Conservation (phyloP, 1,284 basidiomycete genomes). For the Trametes pubescens region DNA sequence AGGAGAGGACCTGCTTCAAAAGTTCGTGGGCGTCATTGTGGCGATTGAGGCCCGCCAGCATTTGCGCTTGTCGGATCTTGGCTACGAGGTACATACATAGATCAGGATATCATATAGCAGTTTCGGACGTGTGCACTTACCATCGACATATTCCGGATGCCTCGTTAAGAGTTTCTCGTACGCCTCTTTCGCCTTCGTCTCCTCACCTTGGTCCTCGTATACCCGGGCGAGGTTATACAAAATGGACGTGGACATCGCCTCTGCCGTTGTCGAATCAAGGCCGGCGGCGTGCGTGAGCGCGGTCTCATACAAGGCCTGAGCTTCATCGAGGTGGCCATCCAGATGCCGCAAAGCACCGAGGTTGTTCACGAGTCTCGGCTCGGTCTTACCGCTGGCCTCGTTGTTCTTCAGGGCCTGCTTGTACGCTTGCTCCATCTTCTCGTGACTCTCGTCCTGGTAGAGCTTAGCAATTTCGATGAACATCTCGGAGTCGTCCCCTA, state of each 20-base stretch:
- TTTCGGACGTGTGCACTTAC: slow-evolving; percentile 54
- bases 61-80: slow-evolving; percentile 88
- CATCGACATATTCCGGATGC: slow-evolving; percentile 95
- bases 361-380: slow-evolving; percentile 84
- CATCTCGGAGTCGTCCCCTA: slow-evolving; percentile 83
- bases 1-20: slow-evolving; percentile 84
- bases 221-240: slow-evolving; percentile 90
- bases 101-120: neutral
- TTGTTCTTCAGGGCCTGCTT: slow-evolving; percentile 75
- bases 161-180: slow-evolving; percentile 85
- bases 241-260: slow-evolving; percentile 81
- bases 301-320: slow-evolving; percentile 68
- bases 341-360: slow-evolving; percentile 81
- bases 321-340: slow-evolving; percentile 67
- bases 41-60: slow-evolving; percentile 73
- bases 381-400: slow-evolving; percentile 55
- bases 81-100: slow-evolving; percentile 47
- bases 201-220: slow-evolving; percentile 84
- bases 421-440: slow-evolving; percentile 76
- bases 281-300: slow-evolving; percentile 67
- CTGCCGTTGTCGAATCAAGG: slow-evolving; percentile 59
- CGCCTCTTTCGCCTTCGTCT: slow-evolving; percentile 77
- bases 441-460: slow-evolving; percentile 84
- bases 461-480: slow-evolving; percentile 87
- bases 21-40: slow-evolving; percentile 85